A percentile compares a stretch with the other conserved stretches of the same genome.
phyloP scores from a whole-genome alignment of 192 early-diverging fungal species.

The Chytriomyces sp. region DNA sequence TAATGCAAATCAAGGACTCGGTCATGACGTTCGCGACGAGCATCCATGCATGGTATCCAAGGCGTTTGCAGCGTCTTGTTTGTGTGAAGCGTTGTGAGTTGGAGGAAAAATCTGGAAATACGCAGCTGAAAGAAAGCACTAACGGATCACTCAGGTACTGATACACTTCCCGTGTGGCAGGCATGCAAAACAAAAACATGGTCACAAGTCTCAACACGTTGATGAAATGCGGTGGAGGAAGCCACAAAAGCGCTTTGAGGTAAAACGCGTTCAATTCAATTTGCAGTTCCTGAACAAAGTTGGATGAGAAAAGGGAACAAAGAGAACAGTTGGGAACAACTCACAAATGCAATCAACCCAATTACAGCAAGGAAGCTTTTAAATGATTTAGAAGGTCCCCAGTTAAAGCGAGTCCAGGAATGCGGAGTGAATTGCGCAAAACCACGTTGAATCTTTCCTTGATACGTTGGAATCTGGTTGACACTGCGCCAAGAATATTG shows the following conservation, averaged over 20 bases:
- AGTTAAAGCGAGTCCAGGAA: constrained; percentile 92
- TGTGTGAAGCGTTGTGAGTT: too few species aligned
- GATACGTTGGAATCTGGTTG: constrained; percentile 79
- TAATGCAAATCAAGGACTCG: constrained; percentile 89
- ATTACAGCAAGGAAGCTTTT: constrained; percentile 86
- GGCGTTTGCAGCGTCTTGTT: constrained; percentile 76
- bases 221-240: constrained; percentile 84
- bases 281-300: constrained; percentile 62
- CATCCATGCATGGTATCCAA: constrained; percentile 95
- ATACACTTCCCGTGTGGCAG: constrained; percentile 87
- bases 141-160: constrained; percentile 79
- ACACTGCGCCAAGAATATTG: constrained; percentile 91
- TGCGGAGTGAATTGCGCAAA: constrained; percentile 94
- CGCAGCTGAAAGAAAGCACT: constrained; percentile 40
- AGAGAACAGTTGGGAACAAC: constrained; percentile 16
- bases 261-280: constrained; percentile 95
- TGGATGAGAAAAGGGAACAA: too few species aligned
- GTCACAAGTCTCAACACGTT: constrained; percentile 78
- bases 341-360: constrained; percentile 72
- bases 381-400: constrained; percentile 86
- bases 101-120: neutral
- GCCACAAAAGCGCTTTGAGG: constrained; percentile 90
- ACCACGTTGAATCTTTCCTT: constrained; percentile 85
- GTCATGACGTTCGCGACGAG: constrained; percentile 84
- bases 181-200: constrained; percentile 85